Evolutionary conservation across 1,284 basidiomycete genomes (phyloP).

Genomic region (Leccinum subrobustum): DNA sequence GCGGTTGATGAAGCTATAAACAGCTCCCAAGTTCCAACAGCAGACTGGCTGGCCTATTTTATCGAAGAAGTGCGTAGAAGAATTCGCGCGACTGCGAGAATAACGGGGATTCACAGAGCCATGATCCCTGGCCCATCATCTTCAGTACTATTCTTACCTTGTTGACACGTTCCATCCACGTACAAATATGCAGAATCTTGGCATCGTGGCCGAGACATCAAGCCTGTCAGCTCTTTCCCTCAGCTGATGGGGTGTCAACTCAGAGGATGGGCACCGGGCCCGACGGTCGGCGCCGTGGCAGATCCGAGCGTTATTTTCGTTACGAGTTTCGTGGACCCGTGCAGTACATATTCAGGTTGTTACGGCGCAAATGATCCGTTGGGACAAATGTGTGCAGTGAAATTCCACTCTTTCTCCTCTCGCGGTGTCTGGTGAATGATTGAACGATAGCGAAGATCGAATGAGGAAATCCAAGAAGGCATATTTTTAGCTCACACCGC

Average conservation of each 20-base stretch:
- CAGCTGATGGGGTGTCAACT: background rate
- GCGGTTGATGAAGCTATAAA: background rate
- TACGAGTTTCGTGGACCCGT: background rate
- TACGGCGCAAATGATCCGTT: slow-evolving; percentile 6
- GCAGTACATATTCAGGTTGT: background rate
- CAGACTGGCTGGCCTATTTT: background rate
- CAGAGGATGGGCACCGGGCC: background rate
- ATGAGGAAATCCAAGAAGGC: slow-evolving; percentile 23
- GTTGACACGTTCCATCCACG: slow-evolving; percentile 1
- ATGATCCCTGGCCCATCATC: background rate
- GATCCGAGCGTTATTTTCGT: background rate
- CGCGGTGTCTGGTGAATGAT: slow-evolving; percentile 10
- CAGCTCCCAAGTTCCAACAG: background rate
- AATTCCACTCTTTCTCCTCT: slow-evolving; percentile 18
- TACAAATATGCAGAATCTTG: background rate
- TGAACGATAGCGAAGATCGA: slow-evolving; percentile 1
- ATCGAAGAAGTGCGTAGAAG: background rate
- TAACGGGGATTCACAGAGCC: background rate
- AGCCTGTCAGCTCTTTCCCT: background rate
- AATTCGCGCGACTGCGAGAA: background rate
- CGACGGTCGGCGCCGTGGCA: slow-evolving; percentile 8
- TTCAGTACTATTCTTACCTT: slow-evolving; percentile 15
- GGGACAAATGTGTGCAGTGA: slow-evolving; percentile 9
- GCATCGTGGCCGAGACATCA: background rate
- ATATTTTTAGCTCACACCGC: slow-evolving; percentile 30